phyloP scores from a whole-genome alignment of 140 eudicot species.

The Flaveria floridana region DNA sequence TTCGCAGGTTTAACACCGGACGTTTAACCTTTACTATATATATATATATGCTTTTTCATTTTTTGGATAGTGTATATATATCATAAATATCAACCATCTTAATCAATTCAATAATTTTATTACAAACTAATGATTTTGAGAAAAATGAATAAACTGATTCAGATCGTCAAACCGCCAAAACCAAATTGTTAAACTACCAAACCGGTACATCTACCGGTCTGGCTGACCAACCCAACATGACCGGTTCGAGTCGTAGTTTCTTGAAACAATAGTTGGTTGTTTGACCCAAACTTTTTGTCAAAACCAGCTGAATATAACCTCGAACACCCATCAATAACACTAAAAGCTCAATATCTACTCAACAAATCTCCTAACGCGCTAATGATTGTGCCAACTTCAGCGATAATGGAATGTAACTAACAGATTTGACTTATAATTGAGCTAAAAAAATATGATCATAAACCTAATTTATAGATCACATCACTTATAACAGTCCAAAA shows the following conservation, averaged over 20 bases:
- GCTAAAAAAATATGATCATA: not conserved
- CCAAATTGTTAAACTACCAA: not conserved
- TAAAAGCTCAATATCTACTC: not conserved
- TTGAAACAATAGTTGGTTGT: not conserved
- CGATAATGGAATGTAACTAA: not conserved
- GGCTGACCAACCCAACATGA: not conserved
- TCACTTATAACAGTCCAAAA: not conserved
- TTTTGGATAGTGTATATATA: too few relatives aligned
- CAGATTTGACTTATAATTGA: not conserved
- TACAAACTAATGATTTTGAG: too few relatives aligned
- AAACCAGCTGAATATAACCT: not conserved
- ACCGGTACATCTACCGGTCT: not conserved
- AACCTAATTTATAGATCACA: constrained; percentile 9
- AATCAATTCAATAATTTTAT: too few relatives aligned
- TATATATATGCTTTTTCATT: too few relatives aligned
- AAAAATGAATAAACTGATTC: not conserved
- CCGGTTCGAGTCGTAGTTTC: not conserved
- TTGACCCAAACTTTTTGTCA: not conserved
- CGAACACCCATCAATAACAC: not conserved
- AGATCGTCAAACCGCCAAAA: too few relatives aligned
- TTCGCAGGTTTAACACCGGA: not conserved
- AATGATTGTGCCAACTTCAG: constrained; percentile 11
- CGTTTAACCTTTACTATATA: not conserved
- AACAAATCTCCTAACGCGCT: not conserved
- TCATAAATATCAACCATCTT: not conserved